Evolutionary conservation across 495 filamentous ascomycete genomes (phyloP), one percentile per base, ranked within the genome.

Genomic region (Emericellopsis terricola): DNA sequence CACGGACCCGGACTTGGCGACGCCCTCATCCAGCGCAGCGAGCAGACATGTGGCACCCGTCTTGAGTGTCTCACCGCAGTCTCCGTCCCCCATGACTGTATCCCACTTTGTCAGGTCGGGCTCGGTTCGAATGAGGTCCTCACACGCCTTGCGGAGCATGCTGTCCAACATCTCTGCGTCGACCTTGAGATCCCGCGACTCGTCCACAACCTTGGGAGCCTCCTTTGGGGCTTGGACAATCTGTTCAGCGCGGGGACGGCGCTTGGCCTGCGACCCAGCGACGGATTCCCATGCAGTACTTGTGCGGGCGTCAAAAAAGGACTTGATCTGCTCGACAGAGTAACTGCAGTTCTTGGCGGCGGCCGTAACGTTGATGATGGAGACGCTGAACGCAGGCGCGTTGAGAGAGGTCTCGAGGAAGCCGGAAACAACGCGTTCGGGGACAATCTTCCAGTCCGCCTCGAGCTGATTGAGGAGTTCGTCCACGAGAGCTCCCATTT

Each of bases 1-100:
- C 2, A 73, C 56, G 5, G 62, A 64, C 0, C 65, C 66, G 4
- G 33, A 27, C 11, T 51, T 44, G 7, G 48, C 45, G 4, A 49
- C 16, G 19, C 45, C 41, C 2, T 40, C 28, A 35, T 57, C 46
- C 3, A 63, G 37, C 4, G 56, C 59, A 10, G 59, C 53, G 2
- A 64, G 40, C 2, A 64, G 49, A 11, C 47, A 51, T 8, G 18
- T 52, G 0, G 60, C 59, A 11, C 60, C 60, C 7, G 51, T 62
- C 40, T 68, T 57, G 7, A 76, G 59, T 10, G 68, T 70, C 52
- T 74, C 62, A 15, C 71, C 71, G 43, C 71, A 76, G 45, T 76
- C 71, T 8, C 71, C 71, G 46, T 76, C 71, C 21, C 71, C 71
- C 71, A 76, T 76, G 35, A 69, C 50, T 19, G 68, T 68, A 48